Evolutionary conservation across 139 green algal genomes (phyloP), one percentile per base, ranked within the genome.

Genomic region (Axilococcus clingmanii): DNA sequence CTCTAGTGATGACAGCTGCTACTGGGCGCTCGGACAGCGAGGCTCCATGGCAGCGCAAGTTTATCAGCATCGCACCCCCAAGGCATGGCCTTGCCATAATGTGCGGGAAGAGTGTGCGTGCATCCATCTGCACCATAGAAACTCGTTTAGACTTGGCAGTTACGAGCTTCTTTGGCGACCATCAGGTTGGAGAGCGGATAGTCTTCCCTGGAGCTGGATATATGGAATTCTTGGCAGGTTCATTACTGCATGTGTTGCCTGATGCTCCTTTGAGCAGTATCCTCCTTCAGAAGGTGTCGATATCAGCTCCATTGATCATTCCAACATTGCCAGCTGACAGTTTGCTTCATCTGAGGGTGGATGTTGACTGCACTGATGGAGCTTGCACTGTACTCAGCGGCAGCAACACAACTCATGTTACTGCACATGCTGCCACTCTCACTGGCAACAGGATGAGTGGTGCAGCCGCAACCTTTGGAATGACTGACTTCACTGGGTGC

Each of bases 201-300:
- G 55, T 88, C 7, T 60, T 88, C 54, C 79, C 79, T 9, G 79
- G 63, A 23, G 61, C 77, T 12, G 76, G 73, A 31, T 80, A 81
- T 63, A 46, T 82, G 33, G 78, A 87, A 63, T 35, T 80, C 6
- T 61, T 63, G 11, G 54, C 68, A 8, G 77, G 72, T 1, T 45
- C 62, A n/a, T n/a, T n/a, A n/a, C n/a, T n/a, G n/a, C n/a, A n/a
- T n/a, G n/a, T n/a, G n/a, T n/a, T n/a, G n/a, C n/a, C n/a, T n/a
- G n/a, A n/a, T n/a, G n/a, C n/a, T n/a, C n/a, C n/a, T n/a, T n/a
- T n/a, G n/a, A n/a, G n/a, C n/a, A n/a, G n/a, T n/a, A n/a, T n/a
- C n/a, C n/a, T n/a, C n/a, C n/a, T n/a, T n/a, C n/a, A n/a, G n/a
- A n/a, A n/a, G n/a, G n/a, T n/a, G n/a, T n/a, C n/a, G n/a, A n/a